These are phyloP conservation scores for Sonneratia alba DNA, from an alignment of 345 rosid genomes.

Conservation along the genomic window DNA sequence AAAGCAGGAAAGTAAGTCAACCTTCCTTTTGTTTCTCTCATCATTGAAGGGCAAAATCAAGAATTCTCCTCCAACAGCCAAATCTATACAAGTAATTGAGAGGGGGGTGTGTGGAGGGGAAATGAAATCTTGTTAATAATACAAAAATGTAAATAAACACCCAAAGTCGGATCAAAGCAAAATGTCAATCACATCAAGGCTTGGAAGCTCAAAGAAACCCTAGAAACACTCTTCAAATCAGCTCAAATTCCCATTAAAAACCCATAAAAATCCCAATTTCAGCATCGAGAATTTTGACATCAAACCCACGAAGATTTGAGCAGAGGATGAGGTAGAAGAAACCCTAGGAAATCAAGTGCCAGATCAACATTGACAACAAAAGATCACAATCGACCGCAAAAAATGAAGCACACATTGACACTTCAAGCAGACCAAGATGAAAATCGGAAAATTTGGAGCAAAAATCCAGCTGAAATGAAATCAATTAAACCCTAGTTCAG, in stretches of 20 bases:
- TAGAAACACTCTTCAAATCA: background rate
- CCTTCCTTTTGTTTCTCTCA: background rate
- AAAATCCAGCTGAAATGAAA: background rate
- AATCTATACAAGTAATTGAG: background rate
- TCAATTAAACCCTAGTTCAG: slow-evolving; percentile 2
- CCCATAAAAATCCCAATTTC: background rate
- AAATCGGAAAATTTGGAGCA: background rate
- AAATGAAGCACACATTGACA: slow-evolving; percentile 1
- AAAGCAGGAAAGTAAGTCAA: background rate
- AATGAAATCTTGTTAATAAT: background rate
- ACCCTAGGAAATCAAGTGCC: slow-evolving; percentile 11
- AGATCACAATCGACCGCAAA: slow-evolving; percentile 1
- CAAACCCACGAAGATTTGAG: slow-evolving; percentile 10
- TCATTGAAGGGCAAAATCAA: background rate
- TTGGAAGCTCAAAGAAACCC: background rate
- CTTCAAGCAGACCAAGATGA: background rate
- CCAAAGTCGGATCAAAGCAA: background rate
- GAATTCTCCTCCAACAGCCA: background rate
- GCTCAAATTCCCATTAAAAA: slow-evolving; percentile 2
- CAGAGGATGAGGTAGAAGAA: slow-evolving; percentile 7
- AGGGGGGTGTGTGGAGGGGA: no score
- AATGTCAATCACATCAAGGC: background rate
- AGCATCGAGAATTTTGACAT: slow-evolving; percentile 2
- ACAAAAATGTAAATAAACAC: background rate
- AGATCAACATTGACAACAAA: slow-evolving; percentile 3